Base-by-base conservation (phyloP, 176 grass and related monocot genomes). In the Oryza australiensis region DNA sequence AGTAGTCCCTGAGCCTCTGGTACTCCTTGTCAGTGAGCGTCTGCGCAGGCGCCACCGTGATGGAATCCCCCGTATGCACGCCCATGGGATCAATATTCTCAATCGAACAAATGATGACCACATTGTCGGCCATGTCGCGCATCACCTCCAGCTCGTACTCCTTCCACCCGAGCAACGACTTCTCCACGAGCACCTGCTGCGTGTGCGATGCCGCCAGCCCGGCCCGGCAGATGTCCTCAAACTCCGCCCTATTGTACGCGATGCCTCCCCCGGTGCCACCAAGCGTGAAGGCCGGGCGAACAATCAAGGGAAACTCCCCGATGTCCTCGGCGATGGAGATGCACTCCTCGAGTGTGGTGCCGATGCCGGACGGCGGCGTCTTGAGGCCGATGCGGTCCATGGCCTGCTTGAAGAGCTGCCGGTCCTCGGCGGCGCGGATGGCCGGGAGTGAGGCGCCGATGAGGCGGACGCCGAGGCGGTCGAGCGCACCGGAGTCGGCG, bases 21-120 rank as follows among this genome's bases (percentile, higher is more conserved):
- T 95, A 99, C 85, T 99, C 96, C 80, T 99, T 99, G 41, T 99
- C 96, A 0, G 96, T 95, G 45, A 99, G 82, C 0, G 96, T 99
- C 77, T 99, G 96, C 0, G 96, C 93, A n/a, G 96, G 96, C 0
- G 96, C 96, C 0, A 99, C 93, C 0, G 96, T 99, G 86, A 99
- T 99, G 12, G 96, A 99, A 73, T 99, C 96, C 30, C 96, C 96
- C 7, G 96, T 99, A 66, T 99, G 96, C 30, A 99, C 96, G 1
- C 96, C 96, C 96, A 99, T 99, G 26, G 96, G 91, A 37, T 99
- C 93, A 4, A 99, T 95, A 49, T 99, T 99, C 91, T 99, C 96
- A 26, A 99, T 99, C 5, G 96, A 99, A 62, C 96, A 99, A 74
- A 99, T 99, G 86, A 99, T 92, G 68, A 99, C 93, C 14, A 99